These are phyloP conservation scores for Parietichytrium sp. DNA, from an alignment of 108 stramenopile genomes.

Conservation along the genomic window DNA sequence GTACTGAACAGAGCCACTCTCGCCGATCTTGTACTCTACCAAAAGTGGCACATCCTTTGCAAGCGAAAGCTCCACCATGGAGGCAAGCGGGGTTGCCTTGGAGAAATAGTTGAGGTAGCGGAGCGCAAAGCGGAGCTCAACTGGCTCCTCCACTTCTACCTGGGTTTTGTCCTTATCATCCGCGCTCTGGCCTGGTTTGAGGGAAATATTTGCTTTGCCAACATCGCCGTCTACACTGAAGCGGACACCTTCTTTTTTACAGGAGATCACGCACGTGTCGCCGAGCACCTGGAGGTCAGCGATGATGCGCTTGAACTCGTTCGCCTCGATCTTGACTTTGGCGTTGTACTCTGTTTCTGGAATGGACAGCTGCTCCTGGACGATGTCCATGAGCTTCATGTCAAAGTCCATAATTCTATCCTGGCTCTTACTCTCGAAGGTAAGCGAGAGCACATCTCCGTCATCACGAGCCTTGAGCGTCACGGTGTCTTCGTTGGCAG, in stretches of 20 bases:
- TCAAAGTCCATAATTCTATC: conserved; percentile 92
- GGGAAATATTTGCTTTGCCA: conserved; percentile 89
- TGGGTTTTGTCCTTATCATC: conserved; percentile 80
- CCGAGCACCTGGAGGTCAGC: conserved; percentile 93
- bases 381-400: conserved; percentile 98
- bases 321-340: conserved; percentile 86
- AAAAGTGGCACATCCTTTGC: conserved; percentile 93
- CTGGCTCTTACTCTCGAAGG: conserved; percentile 81
- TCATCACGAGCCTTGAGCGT: conserved; percentile 94
- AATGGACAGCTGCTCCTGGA: conserved; percentile 92
- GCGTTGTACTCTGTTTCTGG: conserved; percentile 98
- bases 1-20: conserved; percentile 82
- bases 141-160: conserved; percentile 95
- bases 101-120: conserved; percentile 96
- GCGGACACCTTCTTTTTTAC: conserved; percentile 88
- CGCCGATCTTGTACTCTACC: conserved; percentile 89
- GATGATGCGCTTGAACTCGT: conserved; percentile 95
- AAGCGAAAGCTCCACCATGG: conserved; percentile 84
- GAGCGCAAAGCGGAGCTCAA: conserved; percentile 93
- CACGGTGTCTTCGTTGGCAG: conserved; percentile 87
- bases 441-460: conserved; percentile 77
- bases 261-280: conserved; percentile 94
- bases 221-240: conserved; percentile 89
- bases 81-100: conserved; percentile 86
- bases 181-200: conserved; percentile 75